A percentile compares a stretch with the other conserved stretches of the same genome.
These are phyloP conservation scores for Nicotiana tabacum DNA, from an alignment of 257 asterid genomes.

Conservation along the genomic window DNA sequence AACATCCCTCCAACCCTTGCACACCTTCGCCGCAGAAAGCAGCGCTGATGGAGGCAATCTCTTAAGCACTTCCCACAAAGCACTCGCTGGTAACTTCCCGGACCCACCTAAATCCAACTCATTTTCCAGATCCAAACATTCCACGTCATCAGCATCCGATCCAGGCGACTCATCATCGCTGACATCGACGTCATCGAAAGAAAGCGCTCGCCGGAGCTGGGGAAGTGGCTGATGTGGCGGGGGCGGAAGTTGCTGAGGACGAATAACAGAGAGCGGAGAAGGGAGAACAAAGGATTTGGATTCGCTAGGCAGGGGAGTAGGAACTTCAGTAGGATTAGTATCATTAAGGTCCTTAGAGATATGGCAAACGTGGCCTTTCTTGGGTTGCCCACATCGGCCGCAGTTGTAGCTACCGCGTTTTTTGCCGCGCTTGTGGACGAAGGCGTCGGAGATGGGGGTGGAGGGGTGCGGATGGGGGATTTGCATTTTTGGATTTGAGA, in stretches of 20 bases:
- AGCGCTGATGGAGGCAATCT: slow-evolving; percentile 73
- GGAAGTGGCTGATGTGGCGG: slow-evolving; percentile 17
- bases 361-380: slow-evolving; percentile 71
- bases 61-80: slow-evolving; percentile 82
- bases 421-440: slow-evolving; percentile 44
- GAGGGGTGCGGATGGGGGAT: slow-evolving; percentile 73
- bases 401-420: slow-evolving; percentile 82
- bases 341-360: slow-evolving; percentile 10
- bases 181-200: slow-evolving; percentile 57
- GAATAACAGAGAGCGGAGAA: slow-evolving; percentile 29
- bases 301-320: slow-evolving; percentile 17
- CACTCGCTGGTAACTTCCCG: slow-evolving; percentile 49
- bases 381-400: slow-evolving; percentile 87
- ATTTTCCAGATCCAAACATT: slow-evolving; percentile 30
- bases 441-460: slow-evolving; percentile 57
- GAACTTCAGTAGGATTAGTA: slow-evolving; percentile 13
- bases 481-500: slow-evolving; percentile 33
- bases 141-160: slow-evolving; percentile 28
- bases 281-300: slow-evolving; percentile 21
- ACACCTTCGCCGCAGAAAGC: slow-evolving; percentile 71
- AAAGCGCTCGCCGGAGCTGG: slow-evolving; percentile 61
- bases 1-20: slow-evolving; percentile 82
- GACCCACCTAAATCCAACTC: slow-evolving; percentile 40
- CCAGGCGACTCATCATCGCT: slow-evolving; percentile 30
- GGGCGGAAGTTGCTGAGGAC: slow-evolving; percentile 28